These are phyloP conservation scores for Penicillium sp. DNA, from an alignment of 2,329 filamentous ascomycete genomes.

Conservation along the genomic window DNA sequence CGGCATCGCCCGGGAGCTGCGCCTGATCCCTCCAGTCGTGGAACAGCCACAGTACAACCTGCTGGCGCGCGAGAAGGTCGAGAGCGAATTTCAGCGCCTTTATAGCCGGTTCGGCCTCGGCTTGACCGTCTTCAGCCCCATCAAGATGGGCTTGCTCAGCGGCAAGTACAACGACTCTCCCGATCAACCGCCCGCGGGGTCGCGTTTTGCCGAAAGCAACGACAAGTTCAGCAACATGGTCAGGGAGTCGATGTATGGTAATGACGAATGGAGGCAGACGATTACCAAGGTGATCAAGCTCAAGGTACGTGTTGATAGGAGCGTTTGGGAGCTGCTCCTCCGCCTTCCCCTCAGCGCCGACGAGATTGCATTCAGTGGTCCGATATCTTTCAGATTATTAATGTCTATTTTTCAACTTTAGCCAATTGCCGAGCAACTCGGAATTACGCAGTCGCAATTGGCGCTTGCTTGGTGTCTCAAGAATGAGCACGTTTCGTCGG, in stretches of 20 bases:
- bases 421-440: slow-evolving; percentile 41
- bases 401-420: background rate
- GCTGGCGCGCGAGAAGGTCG: slow-evolving; percentile 62
- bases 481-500: slow-evolving; percentile 56
- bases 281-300: slow-evolving; percentile 1
- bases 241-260: background rate
- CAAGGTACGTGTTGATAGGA: background rate
- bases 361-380: background rate
- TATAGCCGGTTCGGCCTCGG: slow-evolving; percentile 64
- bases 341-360: no score
- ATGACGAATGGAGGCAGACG: background rate
- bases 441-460: slow-evolving; percentile 55
- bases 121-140: slow-evolving; percentile 64
- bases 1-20: slow-evolving; percentile 61
- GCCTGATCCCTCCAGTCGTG: slow-evolving; percentile 55
- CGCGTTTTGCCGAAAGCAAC: slow-evolving; percentile 57
- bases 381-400: background rate
- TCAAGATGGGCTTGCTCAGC: slow-evolving; percentile 63
- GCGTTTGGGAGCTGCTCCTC: background rate
- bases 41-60: slow-evolving; percentile 70
- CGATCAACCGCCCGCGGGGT: slow-evolving; percentile 50
- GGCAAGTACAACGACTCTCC: slow-evolving; percentile 69
- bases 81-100: slow-evolving; percentile 61
- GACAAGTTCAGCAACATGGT: slow-evolving; percentile 23
- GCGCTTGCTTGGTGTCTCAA: slow-evolving; percentile 62